Base-by-base conservation (phyloP, 2,329 filamentous ascomycete species). In the Diaporthe citriasiana region DNA sequence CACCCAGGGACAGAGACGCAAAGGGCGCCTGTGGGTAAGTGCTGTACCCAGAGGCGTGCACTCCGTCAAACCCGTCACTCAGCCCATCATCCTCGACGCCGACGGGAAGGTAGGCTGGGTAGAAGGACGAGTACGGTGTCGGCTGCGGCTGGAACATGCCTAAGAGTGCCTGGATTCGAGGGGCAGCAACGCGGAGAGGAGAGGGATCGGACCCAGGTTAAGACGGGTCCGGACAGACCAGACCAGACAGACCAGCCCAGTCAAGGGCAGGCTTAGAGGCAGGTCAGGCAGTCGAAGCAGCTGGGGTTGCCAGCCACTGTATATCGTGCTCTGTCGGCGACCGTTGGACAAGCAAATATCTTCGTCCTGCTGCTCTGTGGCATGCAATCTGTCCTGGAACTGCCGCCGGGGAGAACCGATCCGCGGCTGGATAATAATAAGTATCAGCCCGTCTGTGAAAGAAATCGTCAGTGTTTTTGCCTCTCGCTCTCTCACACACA, bases 61-160 rank as follows among this genome's bases (percentile, higher is more conserved):
- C 33, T 38, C 55, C 22, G 19, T 70, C 55, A 10, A 51, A 55
- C 33, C 38, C 50, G 51, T 56, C 30, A n/a, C 79, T 81, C 78
- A 86, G 79, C 78, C 83, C 85, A 83, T 86, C 86, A 77, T 83
- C 83, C 78, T 81, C 83, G 78, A 84, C n/a, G 30, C 53, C 35
- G 25, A 30, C 22, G 30, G 38, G 25, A 2, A 72, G 25, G 50
- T 72, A 75, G 38, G 60, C 30, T 27, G 59, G 47, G 55, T 40
- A 69, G 27, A 51, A 85, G 77, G 84, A 81, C 77, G 83, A 81
- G 76, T 85, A 88, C 72, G 87, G 84, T 71, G 86, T 87, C 71
- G 87, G 83, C 77, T 89, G 86, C 79, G 88, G 85, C 81, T 89
- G 86, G 83, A 88, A 90, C 88, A 90, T 90, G 81, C 83, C 85